Evolutionary conservation across 257 asterid genomes (phyloP), one percentile per base, ranked within the genome.

Genomic region (Eustoma russellianum): DNA sequence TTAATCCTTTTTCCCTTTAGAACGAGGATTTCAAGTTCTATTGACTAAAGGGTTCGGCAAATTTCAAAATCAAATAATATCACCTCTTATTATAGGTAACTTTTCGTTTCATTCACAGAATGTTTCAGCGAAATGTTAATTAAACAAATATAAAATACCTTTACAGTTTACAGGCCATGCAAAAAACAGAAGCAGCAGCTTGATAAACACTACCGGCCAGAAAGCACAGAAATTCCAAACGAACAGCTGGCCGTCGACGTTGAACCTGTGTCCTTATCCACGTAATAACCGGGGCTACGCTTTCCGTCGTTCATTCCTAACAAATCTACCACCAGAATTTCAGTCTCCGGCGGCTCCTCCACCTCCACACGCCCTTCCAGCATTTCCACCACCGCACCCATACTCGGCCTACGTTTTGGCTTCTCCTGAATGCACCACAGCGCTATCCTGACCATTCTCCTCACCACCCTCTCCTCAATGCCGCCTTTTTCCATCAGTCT

Each of bases 341-440:
- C 71, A 2, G 83, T 67, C 1, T 67, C 65, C 9, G 80, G 82
- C 0, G 94, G 89, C 28, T 71, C 77, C 19, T 81, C 82, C 40
- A 83, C 67, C 0, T 55, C 50, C n/a, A 30, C 67, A 14, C 86
- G 77, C 17, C 89, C 85, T 56, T 83, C 93, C 0, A 87, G 52
- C 96, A 87, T 87, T n/a, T 87, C 96, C 33, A 87, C 94, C 35
- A 87, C 94, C 16, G 13, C 56, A 8, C 62, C 64, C 96, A 87
- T 87, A 34, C 68, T 76, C 6, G 96, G 96, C 77, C 96, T 66
- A 5, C 59, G 60, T 72, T 45, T 72, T 2, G 93, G 67, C 69
- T 68, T 66, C 59, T 87, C 96, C 48, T 87, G 96, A 41, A 87
- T 79, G 66, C 96, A 87, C 94, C 92, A 81, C 70, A 87, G 51